A percentile compares a stretch with the other conserved stretches of the same genome.
phyloP scores from a whole-genome alignment of 1,139 yeast species.

The Blastobotrys persicus region DNA sequence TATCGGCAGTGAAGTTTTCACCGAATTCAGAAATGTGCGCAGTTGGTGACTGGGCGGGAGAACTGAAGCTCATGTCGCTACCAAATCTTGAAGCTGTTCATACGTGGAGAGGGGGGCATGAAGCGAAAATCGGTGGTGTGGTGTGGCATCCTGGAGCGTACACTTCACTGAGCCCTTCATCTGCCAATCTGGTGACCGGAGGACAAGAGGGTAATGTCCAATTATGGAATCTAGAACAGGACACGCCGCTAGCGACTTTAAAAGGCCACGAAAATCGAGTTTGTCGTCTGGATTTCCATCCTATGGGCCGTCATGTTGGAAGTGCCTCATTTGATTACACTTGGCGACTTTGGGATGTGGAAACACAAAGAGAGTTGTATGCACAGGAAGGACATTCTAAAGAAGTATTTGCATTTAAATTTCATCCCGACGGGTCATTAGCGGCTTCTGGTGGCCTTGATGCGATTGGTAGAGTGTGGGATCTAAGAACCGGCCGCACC shows the following conservation, averaged over 20 bases:
- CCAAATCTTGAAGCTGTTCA: slow-evolving; percentile 39
- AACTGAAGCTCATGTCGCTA: slow-evolving; percentile 49
- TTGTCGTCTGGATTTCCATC: slow-evolving; percentile 65
- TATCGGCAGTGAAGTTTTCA: slow-evolving; percentile 57
- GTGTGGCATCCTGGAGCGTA: slow-evolving; percentile 54
- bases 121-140: slow-evolving; percentile 66
- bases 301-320: slow-evolving; percentile 53
- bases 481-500: slow-evolving; percentile 72
- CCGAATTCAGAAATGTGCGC: slow-evolving; percentile 45
- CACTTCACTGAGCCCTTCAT: slow-evolving; percentile 13
- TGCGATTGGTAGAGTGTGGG: slow-evolving; percentile 78
- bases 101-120: slow-evolving; percentile 43
- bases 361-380: slow-evolving; percentile 45
- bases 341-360: slow-evolving; percentile 85
- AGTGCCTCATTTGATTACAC: slow-evolving; percentile 83
- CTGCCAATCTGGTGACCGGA: slow-evolving; percentile 47
- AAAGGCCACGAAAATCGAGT: slow-evolving; percentile 58
- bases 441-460: slow-evolving; percentile 79
- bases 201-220: slow-evolving; percentile 62
- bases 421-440: slow-evolving; percentile 79
- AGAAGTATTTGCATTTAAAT: slow-evolving; percentile 60
- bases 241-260: slow-evolving; percentile 28
- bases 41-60: slow-evolving; percentile 86
- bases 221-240: slow-evolving; percentile 41
- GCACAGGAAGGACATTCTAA: slow-evolving; percentile 85